Evolutionary conservation across 23 red algal species (phyloP), one percentile per base, ranked within the genome.

Genomic region (Agarophyton chilense): DNA sequence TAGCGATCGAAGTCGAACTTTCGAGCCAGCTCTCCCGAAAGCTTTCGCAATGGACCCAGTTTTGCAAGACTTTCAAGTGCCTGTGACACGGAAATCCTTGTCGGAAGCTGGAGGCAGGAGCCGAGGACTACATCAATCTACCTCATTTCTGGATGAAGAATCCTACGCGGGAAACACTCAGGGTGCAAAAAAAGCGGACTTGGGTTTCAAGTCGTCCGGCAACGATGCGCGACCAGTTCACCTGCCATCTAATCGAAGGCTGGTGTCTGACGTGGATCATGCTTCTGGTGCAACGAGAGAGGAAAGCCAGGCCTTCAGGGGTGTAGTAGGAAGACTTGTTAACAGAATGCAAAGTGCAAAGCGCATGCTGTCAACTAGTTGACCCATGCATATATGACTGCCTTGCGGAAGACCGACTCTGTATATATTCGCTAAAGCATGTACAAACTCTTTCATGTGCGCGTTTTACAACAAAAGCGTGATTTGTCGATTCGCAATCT

Each of bases 311-410:
- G 62, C 82, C 52, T 72, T 87, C 44, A 60, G 82, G 10, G 45
- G 25, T 39, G 67, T 87, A 43, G 53, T 87, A 64, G 82, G 61
- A 55, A 72, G 82, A 47, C 82, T 87, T 17, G 82, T 87, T 63
- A 87, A 60, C 45, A 60, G 82, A 57, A 73, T 87, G 64, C 61
- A 87, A 29, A 68, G 64, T 42, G 82, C 62, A 43, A 87, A 87
- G 21, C 55, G 54, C 19, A 55, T 80, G 54, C 35, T 80, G 45
- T 58, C 54, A 22, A 55, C 77, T 43, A 80, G 46, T 56, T 80
- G 36, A 79, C 4, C 24, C 29, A 52, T 39, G 4, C 8, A 8
- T 28, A 46, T 26, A 1, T 47, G 10, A 33, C n/a, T 65, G 31
- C 31, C 31, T 14, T 38, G 60, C 60, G 60, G 60, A 65, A 65